Base-by-base conservation (phyloP, 768 basidiomycete species). In the Cystofilobasidium capitatum region DNA sequence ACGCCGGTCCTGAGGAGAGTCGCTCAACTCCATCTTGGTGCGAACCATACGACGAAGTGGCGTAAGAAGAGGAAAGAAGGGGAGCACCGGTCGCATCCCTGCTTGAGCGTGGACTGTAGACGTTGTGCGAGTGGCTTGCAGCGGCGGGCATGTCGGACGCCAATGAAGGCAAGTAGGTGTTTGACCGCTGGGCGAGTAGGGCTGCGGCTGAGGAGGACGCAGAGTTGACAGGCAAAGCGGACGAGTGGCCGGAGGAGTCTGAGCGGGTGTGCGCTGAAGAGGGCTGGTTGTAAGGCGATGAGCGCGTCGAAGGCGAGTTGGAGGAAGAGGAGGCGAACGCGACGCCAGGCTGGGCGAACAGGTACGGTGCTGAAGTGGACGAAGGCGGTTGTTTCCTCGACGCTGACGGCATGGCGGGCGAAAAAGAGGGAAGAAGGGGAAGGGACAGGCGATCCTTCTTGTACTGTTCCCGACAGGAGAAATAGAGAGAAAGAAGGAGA, bases 261-360 rank as follows among this genome's bases (percentile, higher is more conserved):
- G 59, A 44, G 7, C 59, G 37, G 36, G 39, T 26, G 40, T 61
- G 59, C 3, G n/a, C n/a, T n/a, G n/a, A n/a, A n/a, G 35, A 12
- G 6, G 31, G 57, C 57, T 7, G 10, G 58, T n/a, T 26, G 55
- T 33, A 57, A 6, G 29, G 14, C 4, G 57, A 12, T 36, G 57
- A 22, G 36, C 20, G 31, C 37, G 10, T 14, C 8, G 49, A 55
- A 29, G 35, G 62, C 24, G 62, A 13, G 57, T 44, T 42, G 54
- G 54, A 58, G 42, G 35, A 24, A 45, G 65, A 51, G 22, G 45
- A 58, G 44, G 29, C 12, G 65, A 39, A 58, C 16, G 58, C 65
- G 47, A 44, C 29, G 47, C 55, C 55, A 3, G 57, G 45, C 12
- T 36, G 22, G 35, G 44, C 24, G 58, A 66, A 66, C 17, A 40